A percentile compares a stretch with the other conserved stretches of the same genome.
Evolutionary conservation across 1,284 basidiomycete genomes (phyloP).

Genomic region (Cutaneotrichosporon mucoides): DNA sequence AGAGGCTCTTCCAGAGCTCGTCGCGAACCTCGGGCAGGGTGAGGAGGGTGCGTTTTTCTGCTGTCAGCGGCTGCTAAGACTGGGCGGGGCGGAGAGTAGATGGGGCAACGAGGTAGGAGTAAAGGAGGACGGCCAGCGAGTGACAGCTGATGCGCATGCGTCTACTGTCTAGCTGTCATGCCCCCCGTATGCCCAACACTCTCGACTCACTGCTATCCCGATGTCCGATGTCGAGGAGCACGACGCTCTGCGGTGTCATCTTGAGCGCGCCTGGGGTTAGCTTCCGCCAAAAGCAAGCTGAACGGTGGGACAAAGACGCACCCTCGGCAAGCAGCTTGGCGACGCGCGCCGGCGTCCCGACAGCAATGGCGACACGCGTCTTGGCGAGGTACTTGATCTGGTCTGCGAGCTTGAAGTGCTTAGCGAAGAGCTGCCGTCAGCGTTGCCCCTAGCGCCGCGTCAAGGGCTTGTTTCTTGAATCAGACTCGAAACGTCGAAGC

Average conservation of each 20-base stretch:
- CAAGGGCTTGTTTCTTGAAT: too few species aligned
- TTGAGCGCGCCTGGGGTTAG: conserved; percentile 36
- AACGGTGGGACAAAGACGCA: conserved; percentile 10
- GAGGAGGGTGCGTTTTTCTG: conserved; percentile 47
- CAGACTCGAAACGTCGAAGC: too few species aligned
- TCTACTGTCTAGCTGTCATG: too few species aligned
- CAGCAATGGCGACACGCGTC: conserved; percentile 47
- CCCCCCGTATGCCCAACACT: too few species aligned
- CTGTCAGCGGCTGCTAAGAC: background rate
- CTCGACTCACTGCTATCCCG: conserved; percentile 39
- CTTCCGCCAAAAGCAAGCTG: background rate
- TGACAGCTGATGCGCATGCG: too few species aligned
- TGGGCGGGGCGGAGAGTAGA: too few species aligned
- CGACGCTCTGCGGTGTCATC: conserved; percentile 35
- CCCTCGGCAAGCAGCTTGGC: conserved; percentile 46
- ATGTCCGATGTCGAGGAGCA: conserved; percentile 46
- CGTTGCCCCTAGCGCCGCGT: too few species aligned
- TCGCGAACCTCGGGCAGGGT: conserved; percentile 47
- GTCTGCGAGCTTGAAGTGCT: conserved; percentile 50
- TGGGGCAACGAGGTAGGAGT: too few species aligned
- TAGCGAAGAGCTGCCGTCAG: conserved; percentile 41
- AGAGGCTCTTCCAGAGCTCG: conserved; percentile 47
- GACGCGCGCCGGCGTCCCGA: conserved; percentile 49
- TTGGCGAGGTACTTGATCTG: conserved; percentile 47
- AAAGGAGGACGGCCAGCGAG: too few species aligned